Base-by-base conservation (phyloP, 1,139 yeast genomes). In the Saccharomyces hybrid region DNA sequence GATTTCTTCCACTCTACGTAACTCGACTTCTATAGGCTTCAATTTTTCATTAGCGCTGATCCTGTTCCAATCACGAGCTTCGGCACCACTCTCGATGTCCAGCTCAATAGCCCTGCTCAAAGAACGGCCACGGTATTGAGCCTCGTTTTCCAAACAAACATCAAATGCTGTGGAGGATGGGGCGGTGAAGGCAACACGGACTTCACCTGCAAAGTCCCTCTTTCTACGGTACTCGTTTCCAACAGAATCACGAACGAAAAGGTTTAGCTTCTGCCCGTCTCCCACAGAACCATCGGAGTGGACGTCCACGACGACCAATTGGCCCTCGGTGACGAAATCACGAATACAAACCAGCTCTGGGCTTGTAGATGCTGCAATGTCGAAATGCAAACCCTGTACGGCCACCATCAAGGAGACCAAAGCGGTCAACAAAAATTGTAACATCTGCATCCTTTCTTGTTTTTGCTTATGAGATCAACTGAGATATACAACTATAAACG, bases 11-110 rank as follows among this genome's bases (percentile, higher is more conserved):
- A 91, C 76, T 69, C 88, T 84, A 71, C 91, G 84, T 71, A 93
- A 78, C 66, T 88, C 96, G 54, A 90, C 84, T 73, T 93, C 99
- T 51, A 86, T 82, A 9, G 99, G 98, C 75, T 87, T 88, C 73
- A 93, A 83, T 70, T 89, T 88, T 73, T 91, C 98, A 50, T 88
- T 81, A 46, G 96, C 91, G 75, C 91, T 97, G 60, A 90, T 78
- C 28, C 95, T 90, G 69, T 89, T 89, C 98, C 98, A 93, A 74
- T 93, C 98, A 73, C 98, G 85, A 46, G 98, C 98, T 64, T 91
- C 89, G 54, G 97, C 88, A 34, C 99, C 99, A 61, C 91, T 85
- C 72, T 93, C 98, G 56, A 93, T 86, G 62, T 91, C 97, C 66
- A 93, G 77, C 68, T 90, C 97, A 63, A 93, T 77, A 55, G 84